Evolutionary conservation across 805 yeast species (phyloP), one percentile per base, ranked within the genome.

Genomic region (Hanseniaspora taiwanica): DNA sequence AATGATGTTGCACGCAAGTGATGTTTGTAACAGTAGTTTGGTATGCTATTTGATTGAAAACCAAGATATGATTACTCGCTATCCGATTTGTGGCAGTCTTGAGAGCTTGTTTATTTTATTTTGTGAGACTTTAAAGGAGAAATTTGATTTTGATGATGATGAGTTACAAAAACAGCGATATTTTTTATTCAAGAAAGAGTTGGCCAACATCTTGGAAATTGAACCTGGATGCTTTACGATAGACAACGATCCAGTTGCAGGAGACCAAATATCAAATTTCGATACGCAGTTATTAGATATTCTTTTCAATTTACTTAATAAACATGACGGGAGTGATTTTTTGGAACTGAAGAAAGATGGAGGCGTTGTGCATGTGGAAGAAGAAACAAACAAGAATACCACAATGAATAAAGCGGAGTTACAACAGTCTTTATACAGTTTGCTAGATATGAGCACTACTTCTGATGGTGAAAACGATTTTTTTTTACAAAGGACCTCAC

Each of bases 81-180:
- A 38, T 37, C 60, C 60, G 10, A 32, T 55, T n/a, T 40, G 42
- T 9, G 62, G 62, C 2, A 39, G 47, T 7, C 34, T 56, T 13
- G 14, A 29, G 9, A 10, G 9, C 14, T 4, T 29, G 33, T n/a
- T n/a, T n/a, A 8, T 16, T n/a, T 5, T 29, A 4, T 29, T n/a
- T 29, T 29, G 7, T 29, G 8, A 29, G 3, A 29, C 6, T 8
- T n/a, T 3, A 3, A 29, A n/a, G 18, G 18, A 29, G 17, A n/a
- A 14, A n/a, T n/a, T n/a, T 29, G 18, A 29, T n/a, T 6, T 14
- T 9, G n/a, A 4, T 6, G 4, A 29, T 14, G 33, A 29, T n/a
- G 18, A 14, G 14, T 25, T 25, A 12, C 10, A 14, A 25, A 25
- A n/a, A n/a, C n/a, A n/a, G n/a, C n/a, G n/a, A n/a, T n/a, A n/a